These are phyloP conservation scores for Blastomyces gilchristii DNA, from an alignment of 2,329 filamentous ascomycete genomes.

Conservation along the genomic window DNA sequence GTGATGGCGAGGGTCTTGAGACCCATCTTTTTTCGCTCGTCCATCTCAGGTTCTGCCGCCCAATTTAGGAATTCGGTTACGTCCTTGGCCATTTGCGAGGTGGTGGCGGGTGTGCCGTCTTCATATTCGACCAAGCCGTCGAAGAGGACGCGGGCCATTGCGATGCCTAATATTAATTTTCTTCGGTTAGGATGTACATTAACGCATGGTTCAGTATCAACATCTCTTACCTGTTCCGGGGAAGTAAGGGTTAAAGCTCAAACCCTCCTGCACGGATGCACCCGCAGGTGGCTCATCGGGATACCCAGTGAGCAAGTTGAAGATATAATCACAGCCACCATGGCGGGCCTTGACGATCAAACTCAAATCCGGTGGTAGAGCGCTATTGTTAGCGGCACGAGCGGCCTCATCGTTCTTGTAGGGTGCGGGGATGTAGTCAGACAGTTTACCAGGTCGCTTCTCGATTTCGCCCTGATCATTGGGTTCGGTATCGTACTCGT, in stretches of 20 bases:
- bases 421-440: slow-evolving; percentile 86
- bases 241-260: slow-evolving; percentile 99
- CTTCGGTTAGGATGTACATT: background rate
- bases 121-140: slow-evolving; percentile 97
- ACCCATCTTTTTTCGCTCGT: slow-evolving; percentile 98
- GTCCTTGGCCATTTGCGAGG: slow-evolving; percentile 99
- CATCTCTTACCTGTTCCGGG: slow-evolving; percentile 65
- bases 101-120: slow-evolving; percentile 84
- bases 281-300: slow-evolving; percentile 92
- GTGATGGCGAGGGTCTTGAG: slow-evolving; percentile 85
- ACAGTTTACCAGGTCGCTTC: slow-evolving; percentile 96
- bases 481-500: slow-evolving; percentile 96
- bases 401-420: slow-evolving; percentile 99
- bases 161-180: slow-evolving; percentile 49
- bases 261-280: slow-evolving; percentile 69
- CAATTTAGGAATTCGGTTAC: slow-evolving; percentile 99
- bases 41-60: slow-evolving; percentile 98
- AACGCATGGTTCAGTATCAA: background rate
- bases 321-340: slow-evolving; percentile 98
- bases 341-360: slow-evolving; percentile 96
- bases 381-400: slow-evolving; percentile 95
- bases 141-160: slow-evolving; percentile 97
- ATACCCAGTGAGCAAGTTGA: slow-evolving; percentile 91
- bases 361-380: slow-evolving; percentile 91
- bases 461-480: slow-evolving; percentile 97